Evolutionary conservation across 352 stramenopile species (phyloP).

Genomic region (Globisporangium abappressorium): DNA sequence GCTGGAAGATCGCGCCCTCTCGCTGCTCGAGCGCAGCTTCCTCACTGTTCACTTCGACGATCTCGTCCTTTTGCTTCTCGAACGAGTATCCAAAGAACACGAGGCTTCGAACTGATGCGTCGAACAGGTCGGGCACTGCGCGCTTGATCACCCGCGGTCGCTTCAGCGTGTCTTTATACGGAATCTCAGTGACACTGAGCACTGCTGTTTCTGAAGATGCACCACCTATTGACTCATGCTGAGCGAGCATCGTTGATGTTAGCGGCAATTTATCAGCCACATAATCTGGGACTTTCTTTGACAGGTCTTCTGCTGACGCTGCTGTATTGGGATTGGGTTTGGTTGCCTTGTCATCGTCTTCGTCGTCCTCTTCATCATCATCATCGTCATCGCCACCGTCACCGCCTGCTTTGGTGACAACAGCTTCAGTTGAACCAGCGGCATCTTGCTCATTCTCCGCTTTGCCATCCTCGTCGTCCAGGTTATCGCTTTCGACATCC

Average conservation of each 20-base stretch:
- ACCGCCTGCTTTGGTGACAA: constrained; percentile 1
- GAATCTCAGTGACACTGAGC: constrained; percentile 2
- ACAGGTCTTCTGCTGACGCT: background rate
- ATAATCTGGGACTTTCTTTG: background rate
- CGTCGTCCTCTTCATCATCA: constrained; percentile 16
- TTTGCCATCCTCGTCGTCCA: constrained; percentile 13
- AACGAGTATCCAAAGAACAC: constrained; percentile 74
- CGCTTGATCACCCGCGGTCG: constrained; percentile 51
- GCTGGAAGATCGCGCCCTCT: constrained; percentile 51
- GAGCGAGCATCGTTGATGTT: constrained; percentile 17
- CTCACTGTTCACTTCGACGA: constrained; percentile 33
- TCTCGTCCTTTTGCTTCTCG: constrained; percentile 36
- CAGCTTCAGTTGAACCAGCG: constrained; percentile 11
- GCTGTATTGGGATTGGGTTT: background rate
- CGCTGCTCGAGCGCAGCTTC: constrained; percentile 26
- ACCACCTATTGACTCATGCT: constrained; percentile 13
- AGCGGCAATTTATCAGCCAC: background rate
- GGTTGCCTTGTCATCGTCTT: constrained; percentile 20
- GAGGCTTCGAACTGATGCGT: constrained; percentile 43
- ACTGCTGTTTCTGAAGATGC: constrained; percentile 2
- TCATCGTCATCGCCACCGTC: constrained; percentile 2
- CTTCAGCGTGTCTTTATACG: constrained; percentile 38
- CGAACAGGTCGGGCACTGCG: constrained; percentile 35
- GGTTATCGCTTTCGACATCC: constrained; percentile 18
- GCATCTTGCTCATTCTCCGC: constrained; percentile 7